Base-by-base conservation (phyloP, 805 yeast genomes). In the Schwanniomyces occidentalis region DNA sequence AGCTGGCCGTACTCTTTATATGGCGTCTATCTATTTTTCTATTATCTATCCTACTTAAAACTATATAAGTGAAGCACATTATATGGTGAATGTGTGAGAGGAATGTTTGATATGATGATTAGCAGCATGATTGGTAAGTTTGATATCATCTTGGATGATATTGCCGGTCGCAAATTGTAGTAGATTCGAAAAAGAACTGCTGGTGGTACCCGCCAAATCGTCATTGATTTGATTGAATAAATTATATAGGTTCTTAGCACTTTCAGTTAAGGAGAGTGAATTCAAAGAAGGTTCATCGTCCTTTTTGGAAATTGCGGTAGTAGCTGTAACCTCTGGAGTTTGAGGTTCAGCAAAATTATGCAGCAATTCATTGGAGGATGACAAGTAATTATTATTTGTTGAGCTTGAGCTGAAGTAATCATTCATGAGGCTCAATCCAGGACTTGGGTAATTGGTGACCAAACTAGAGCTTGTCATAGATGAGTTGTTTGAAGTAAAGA, bases 241-340 rank as follows among this genome's bases (percentile, higher is more conserved):
- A 33, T 57, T 57, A 42, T 52, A 58, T 26, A 59, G 41, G 39
- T 52, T 59, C 30, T 52, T 58, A 24, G 62, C 52, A 33, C 62
- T 57, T 24, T 57, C 62, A 30, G 61, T 56, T 31, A 51, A 38
- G 10, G 44, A 31, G 8, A 41, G 30, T n/a, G 40, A 24, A 24
- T 31, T 42, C 8, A 38, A 27, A 13, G 28, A 37, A 8, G 18
- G 20, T 17, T 41, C 48, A 8, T 43, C 46, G 15, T 45, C 46
- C 23, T 38, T 41, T 15, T 34, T 42, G 8, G 31, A 19, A 12
- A 9, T 20, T 8, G 22, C 9, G 22, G 22, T 20, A 20, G 22
- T 20, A 20, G 22, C 9, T 8, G 22, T n/a, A n/a, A n/a, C n/a
- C n/a, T n/a, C n/a, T n/a, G n/a, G n/a, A n/a, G n/a, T n/a, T n/a